These are phyloP conservation scores for Yamadazyma sp. DNA, from an alignment of 805 yeast species.

Conservation along the genomic window DNA sequence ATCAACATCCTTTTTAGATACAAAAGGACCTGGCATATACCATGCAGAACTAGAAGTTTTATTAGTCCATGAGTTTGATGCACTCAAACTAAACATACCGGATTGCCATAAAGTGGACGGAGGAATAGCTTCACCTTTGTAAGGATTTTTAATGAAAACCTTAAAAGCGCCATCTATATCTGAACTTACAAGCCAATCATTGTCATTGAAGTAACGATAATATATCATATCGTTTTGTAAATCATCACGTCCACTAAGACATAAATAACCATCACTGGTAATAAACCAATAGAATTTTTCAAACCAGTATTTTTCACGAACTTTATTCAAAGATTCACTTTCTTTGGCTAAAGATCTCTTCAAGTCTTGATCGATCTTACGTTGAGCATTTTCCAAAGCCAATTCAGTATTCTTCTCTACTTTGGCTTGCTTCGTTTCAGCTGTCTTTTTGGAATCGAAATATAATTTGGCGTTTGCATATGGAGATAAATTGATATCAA, in stretches of 20 bases:
- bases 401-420: slow-evolving; percentile 73
- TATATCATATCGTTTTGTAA: slow-evolving; percentile 78
- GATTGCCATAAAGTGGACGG: slow-evolving; percentile 90
- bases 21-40: slow-evolving; percentile 69
- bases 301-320: slow-evolving; percentile 81
- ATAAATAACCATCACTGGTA: slow-evolving; percentile 83
- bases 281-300: slow-evolving; percentile 94
- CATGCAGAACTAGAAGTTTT: slow-evolving; percentile 81
- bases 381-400: slow-evolving; percentile 82
- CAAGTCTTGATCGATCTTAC: slow-evolving; percentile 70
- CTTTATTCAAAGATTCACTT: slow-evolving; percentile 46
- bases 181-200: slow-evolving; percentile 69
- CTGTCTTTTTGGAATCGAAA: slow-evolving; percentile 72
- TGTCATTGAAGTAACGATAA: slow-evolving; percentile 68
- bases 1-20: slow-evolving; percentile 68
- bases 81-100: slow-evolving; percentile 75
- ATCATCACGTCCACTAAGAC: slow-evolving; percentile 82
- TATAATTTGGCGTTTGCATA: slow-evolving; percentile 86
- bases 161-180: slow-evolving; percentile 73
- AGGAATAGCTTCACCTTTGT: slow-evolving; percentile 65
- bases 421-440: slow-evolving; percentile 72
- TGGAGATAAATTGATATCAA: slow-evolving; percentile 71
- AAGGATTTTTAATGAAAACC: slow-evolving; percentile 80
- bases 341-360: slow-evolving; percentile 58
- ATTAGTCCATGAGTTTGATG: slow-evolving; percentile 87